These are phyloP conservation scores for Colletotrichum nymphaeae DNA, from an alignment of 2,329 filamentous ascomycete species.

Conservation along the genomic window DNA sequence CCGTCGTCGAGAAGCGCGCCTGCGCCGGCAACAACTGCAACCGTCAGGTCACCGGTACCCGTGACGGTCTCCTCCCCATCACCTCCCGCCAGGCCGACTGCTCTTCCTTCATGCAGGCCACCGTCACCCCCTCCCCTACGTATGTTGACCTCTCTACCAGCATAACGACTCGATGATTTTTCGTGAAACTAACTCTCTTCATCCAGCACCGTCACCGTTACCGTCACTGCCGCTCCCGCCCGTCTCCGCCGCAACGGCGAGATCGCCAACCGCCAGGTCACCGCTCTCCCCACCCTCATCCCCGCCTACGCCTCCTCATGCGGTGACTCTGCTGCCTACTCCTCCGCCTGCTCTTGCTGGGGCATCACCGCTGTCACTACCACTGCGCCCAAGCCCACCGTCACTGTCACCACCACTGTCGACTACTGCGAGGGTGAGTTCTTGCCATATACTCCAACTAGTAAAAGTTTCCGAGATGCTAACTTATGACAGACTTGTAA, in stretches of 20 bases:
- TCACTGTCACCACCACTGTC: slow-evolving; percentile 53
- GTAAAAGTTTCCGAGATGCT: neutral
- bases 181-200: slow-evolving; percentile 37
- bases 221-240: slow-evolving; percentile 47
- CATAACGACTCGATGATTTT: neutral
- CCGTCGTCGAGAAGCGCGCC: slow-evolving; percentile 48
- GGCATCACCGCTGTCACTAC: slow-evolving; percentile 52
- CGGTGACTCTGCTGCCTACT: slow-evolving; percentile 46
- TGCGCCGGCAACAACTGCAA: slow-evolving; percentile 60
- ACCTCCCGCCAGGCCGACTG: slow-evolving; percentile 52
- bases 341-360: slow-evolving; percentile 58
- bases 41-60: slow-evolving; percentile 57
- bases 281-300: slow-evolving; percentile 45
- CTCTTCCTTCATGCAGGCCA: slow-evolving; percentile 52
- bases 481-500: slow-evolving; percentile 23
- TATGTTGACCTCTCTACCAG: slow-evolving; percentile 41
- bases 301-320: slow-evolving; percentile 56
- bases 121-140: slow-evolving; percentile 53
- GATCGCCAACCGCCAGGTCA: slow-evolving; percentile 44
- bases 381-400: slow-evolving; percentile 52
- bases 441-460: too few relatives aligned
- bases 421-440: slow-evolving; percentile 52
- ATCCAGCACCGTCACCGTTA: slow-evolving; percentile 50
- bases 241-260: slow-evolving; percentile 42
- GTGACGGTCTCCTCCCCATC: slow-evolving; percentile 47